These are phyloP conservation scores for Aspergillus viridinutans DNA, from an alignment of 2,329 filamentous ascomycete genomes.

Conservation along the genomic window DNA sequence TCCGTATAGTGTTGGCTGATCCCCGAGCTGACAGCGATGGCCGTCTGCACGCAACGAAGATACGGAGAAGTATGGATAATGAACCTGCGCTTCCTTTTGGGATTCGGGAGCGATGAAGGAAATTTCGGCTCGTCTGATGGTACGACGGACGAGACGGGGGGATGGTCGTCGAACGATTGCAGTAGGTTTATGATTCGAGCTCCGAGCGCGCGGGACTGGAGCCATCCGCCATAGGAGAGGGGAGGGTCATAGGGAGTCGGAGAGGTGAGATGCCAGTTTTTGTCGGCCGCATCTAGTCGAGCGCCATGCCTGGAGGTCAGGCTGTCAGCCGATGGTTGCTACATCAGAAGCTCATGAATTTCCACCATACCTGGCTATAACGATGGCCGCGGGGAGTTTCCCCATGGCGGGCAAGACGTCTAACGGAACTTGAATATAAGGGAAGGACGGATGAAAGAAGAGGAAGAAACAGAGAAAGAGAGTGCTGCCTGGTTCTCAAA, in stretches of 20 bases:
- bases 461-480: neutral
- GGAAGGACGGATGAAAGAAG: neutral
- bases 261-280: conserved; percentile 89
- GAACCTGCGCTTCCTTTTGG: conserved; percentile 63
- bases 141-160: neutral
- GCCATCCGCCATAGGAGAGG: conserved; percentile 90
- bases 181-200: conserved; percentile 75
- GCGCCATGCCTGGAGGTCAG: conserved; percentile 74
- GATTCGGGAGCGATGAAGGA: conserved; percentile 4
- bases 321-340: neutral
- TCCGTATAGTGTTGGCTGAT: conserved; percentile 51
- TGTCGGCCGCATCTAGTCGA: conserved; percentile 89
- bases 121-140: conserved; percentile 5
- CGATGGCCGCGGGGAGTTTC: conserved; percentile 39
- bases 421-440: neutral
- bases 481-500: neutral
- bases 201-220: conserved; percentile 77
- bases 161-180: conserved; percentile 41
- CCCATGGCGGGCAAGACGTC: conserved; percentile 20
- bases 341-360: neutral
- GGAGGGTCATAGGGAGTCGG: conserved; percentile 94
- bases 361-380: conserved; percentile 38
- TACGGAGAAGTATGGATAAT: conserved; percentile 93
- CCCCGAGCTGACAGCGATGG: conserved; percentile 80
- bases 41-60: conserved; percentile 86